Conservation (phyloP, 257 asterid genomes). For the Asclepias syriaca region DNA sequence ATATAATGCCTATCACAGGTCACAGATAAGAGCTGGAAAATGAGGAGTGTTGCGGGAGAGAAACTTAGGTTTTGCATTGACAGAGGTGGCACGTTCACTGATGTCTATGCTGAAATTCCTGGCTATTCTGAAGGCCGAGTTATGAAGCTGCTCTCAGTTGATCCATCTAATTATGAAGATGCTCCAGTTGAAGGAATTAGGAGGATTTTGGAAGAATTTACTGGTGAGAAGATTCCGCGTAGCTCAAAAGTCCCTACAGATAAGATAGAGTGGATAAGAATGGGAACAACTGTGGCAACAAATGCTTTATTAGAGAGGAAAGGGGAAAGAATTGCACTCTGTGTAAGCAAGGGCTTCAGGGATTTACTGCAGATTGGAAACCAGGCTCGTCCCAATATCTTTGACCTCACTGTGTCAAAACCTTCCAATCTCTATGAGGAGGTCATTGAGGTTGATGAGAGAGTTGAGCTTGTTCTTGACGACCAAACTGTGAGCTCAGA, state of each 20-base stretch:
- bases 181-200: constrained; percentile 98
- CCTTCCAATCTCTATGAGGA: constrained; percentile 91
- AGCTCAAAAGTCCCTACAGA: constrained; percentile 80
- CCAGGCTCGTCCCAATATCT: constrained; percentile 89
- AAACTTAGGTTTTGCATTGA: constrained; percentile 86
- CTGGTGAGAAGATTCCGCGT: constrained; percentile 69
- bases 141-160: constrained; percentile 89
- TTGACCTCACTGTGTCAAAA: constrained; percentile 85
- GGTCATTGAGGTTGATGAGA: constrained; percentile 88
- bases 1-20: neutral
- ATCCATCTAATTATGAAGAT: constrained; percentile 89
- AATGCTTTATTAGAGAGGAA: constrained; percentile 87
- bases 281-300: constrained; percentile 99
- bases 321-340: constrained; percentile 89
- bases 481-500: constrained; percentile 30
- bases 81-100: constrained; percentile 97
- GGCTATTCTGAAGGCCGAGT: constrained; percentile 78
- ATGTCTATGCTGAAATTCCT: constrained; percentile 93
- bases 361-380: constrained; percentile 92
- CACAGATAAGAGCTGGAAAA: neutral
- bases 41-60: constrained; percentile 58
- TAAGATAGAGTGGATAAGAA: constrained; percentile 93
- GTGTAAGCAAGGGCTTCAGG: constrained; percentile 79
- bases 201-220: constrained; percentile 80
- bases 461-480: constrained; percentile 70